Evolutionary conservation across 2,329 filamentous ascomycete species (phyloP), one percentile per base, ranked within the genome.

Genomic region (Pseudomassariella vexata): DNA sequence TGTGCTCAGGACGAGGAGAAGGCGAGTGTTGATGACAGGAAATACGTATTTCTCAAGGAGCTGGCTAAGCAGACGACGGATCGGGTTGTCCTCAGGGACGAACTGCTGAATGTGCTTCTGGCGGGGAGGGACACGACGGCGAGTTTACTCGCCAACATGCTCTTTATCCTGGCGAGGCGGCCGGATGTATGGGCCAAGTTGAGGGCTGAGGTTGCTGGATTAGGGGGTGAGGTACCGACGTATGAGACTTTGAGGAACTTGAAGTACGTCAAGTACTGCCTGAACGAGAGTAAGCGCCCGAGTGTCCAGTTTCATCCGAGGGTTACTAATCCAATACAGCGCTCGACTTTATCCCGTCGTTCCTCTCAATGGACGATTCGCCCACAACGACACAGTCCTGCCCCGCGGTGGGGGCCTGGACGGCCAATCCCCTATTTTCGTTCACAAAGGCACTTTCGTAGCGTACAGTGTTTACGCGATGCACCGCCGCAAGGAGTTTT

Each of bases 401-500:
- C 49, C 49, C 5, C 40, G 37, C 3, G 46, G 49, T 11, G 49
- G 48, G 22, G 48, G 48, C 1, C 28, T 38, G 9, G 48, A 49
- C 19, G 37, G 48, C 3, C 42, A 29, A 16, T 42, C 45, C 1
- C 49, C 47, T 1, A 32, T 51, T 10, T 42, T 47, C 20, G 40
- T 59, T 9, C 51, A 49, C 5, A 48, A 49, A 20, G 51, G 52
- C 6, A 46, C 43, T 19, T 60, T 66, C 35, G 55, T 72, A n/a
- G 60, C 59, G 2, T 60, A 53, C 17, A 59, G 64, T 30, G 55
- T 63, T 2, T 71, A 65, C 43, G 52, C 58, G 9, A 52, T 69
- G 28, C 63, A 69, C 23, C 56, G 66, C 5, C 54, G 68, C 20
- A 46, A 46, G 20, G 50, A 43, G 5, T 35, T 70, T 1, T 60